Percentiles rank a stretch among this genome's conserved stretches.
Evolutionary conservation across 306 rosid species (phyloP).

Genomic region (Prunus armeniaca): DNA sequence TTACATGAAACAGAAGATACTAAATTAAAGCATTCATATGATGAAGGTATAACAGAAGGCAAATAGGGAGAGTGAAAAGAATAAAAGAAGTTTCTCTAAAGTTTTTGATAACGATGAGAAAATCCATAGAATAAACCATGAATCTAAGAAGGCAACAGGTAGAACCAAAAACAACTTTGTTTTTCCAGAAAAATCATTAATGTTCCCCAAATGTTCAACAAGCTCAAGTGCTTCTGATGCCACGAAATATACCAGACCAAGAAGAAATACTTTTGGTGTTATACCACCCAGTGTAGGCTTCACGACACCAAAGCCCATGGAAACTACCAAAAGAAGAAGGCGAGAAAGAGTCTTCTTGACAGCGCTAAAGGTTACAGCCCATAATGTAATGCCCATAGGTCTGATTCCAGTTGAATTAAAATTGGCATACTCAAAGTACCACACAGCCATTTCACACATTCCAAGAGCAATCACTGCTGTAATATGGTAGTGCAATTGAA

Average conservation of each 20-base stretch:
- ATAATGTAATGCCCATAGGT: conserved; percentile 87
- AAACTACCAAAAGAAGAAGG: conserved; percentile 80
- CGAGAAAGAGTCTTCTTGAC: conserved; percentile 87
- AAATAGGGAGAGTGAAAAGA: not conserved
- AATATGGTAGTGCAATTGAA: conserved; percentile 81
- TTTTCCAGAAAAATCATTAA: conserved; percentile 84
- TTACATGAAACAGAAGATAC: not conserved
- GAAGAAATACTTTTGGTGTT: conserved; percentile 53
- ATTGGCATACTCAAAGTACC: conserved; percentile 92
- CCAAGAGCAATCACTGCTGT: conserved; percentile 88
- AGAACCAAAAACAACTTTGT: conserved; percentile 68
- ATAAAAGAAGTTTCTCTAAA: conserved; percentile 67
- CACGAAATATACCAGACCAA: conserved; percentile 63
- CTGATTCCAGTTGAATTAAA: conserved; percentile 82
- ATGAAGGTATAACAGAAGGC: conserved; percentile 5
- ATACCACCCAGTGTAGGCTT: conserved; percentile 80
- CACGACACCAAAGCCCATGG: conserved; percentile 88
- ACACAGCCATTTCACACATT: conserved; percentile 94
- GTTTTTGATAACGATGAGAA: conserved; percentile 86
- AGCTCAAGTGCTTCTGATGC: conserved; percentile 88
- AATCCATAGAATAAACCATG: conserved; percentile 85
- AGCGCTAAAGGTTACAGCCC: conserved; percentile 85
- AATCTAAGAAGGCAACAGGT: conserved; percentile 84
- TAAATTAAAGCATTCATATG: not conserved
- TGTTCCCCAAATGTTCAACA: conserved; percentile 82